Evolutionary conservation across 2,329 filamentous ascomycete genomes (phyloP).

Genomic region (Cladosporium halotolerans): DNA sequence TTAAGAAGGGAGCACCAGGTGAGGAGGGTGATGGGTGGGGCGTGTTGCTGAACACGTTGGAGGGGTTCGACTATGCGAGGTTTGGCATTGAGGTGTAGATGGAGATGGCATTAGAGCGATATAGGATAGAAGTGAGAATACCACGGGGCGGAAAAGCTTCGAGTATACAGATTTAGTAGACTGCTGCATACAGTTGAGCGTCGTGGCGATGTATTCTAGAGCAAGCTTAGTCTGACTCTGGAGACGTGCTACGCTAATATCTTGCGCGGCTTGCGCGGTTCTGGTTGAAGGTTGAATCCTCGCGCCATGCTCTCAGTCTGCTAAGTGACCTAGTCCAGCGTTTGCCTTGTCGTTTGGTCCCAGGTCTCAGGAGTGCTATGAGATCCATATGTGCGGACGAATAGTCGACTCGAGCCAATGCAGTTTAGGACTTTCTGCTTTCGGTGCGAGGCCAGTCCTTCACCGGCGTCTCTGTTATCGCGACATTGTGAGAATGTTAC

Average conservation of each 20-base stretch:
- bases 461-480: not conserved
- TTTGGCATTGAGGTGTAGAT: conserved; percentile 9
- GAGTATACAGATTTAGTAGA: not conserved
- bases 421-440: too few species aligned
- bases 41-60: conserved; percentile 47
- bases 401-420: too few species aligned
- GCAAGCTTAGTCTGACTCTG: not conserved
- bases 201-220: not conserved
- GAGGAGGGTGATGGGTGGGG: conserved; percentile 57
- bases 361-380: too few species aligned
- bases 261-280: too few species aligned
- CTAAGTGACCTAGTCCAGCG: too few species aligned
- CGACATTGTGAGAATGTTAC: not conserved
- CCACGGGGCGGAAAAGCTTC: not conserved
- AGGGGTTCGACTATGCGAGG: conserved; percentile 51
- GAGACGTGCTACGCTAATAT: too few species aligned
- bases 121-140: not conserved
- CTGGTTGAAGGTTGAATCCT: too few species aligned
- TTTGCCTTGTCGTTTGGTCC: too few species aligned
- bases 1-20: conserved; percentile 41
- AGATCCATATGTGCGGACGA: too few species aligned
- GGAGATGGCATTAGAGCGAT: not conserved
- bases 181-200: not conserved
- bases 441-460: too few species aligned
- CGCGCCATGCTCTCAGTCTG: too few species aligned